Evolutionary conservation across 208 protist species (phyloP), one percentile per base, ranked within the genome.

Genomic region (Polymyxa betae): DNA sequence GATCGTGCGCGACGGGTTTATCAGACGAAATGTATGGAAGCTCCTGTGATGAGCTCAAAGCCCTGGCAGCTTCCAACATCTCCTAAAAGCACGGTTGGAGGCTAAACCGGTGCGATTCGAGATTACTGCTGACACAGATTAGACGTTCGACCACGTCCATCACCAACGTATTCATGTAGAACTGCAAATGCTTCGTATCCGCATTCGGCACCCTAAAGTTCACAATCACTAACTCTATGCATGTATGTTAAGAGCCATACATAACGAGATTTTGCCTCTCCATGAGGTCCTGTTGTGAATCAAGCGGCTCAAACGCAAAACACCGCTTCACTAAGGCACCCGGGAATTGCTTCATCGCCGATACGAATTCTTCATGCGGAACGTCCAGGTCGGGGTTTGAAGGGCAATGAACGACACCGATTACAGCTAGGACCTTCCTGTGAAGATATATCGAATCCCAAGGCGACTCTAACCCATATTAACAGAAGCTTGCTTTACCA

Each of bases 401-500:
- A 20, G 72, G 72, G 72, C 72, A 82, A n/a, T 82, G 72, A 35
- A 82, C 72, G 10, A 82, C 10, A 16, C 72, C 72, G 35, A 82
- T 82, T 45, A 82, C 72, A 43, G 72, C 72, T 12, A 35, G 5
- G 5, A 82, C 40, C 12, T n/a, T 5, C 5, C 72, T 5, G 35
- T 82, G n/a, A 20, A 82, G 72, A 43, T 45, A 82, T 82, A 82
- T 38, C n/a, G 72, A 82, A n/a, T 82, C 72, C 72, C 72, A 82
- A 29, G 5, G 49, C 5, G 12, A 29, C 24, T 60, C 49, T 60
- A 24, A 60, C 49, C 12, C 24, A 60, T 29, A 24, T 24, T 29
- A 24, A 60, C 49, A 60, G 5, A 60, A 60, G 49, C 12, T 60
- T 24, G 24, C 24, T 60, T 60, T 24, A 5, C n/a, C n/a, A n/a